These are phyloP conservation scores for Pochonia chlamydosporia DNA, from an alignment of 2,329 filamentous ascomycete species.

Conservation along the genomic window DNA sequence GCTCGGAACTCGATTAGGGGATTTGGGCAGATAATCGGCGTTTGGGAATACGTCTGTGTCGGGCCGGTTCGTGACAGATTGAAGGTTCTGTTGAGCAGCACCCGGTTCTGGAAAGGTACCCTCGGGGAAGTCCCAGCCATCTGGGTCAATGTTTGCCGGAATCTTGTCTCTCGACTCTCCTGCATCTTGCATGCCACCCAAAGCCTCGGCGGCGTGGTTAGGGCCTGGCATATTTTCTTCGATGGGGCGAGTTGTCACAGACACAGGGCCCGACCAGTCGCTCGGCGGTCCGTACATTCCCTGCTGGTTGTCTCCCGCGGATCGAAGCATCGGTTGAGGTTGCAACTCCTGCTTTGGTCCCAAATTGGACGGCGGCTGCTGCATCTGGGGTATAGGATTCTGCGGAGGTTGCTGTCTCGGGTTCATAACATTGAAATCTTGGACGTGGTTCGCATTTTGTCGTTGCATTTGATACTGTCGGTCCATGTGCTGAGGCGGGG, in stretches of 20 bases:
- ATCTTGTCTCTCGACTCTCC: conserved; percentile 43
- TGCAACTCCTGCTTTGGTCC: conserved; percentile 33
- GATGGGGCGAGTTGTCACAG: conserved; percentile 26
- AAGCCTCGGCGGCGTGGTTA: conserved; percentile 34
- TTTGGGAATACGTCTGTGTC: conserved; percentile 86
- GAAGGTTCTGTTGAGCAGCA: conserved; percentile 36
- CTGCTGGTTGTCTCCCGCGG: conserved; percentile 43
- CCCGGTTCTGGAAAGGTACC: conserved; percentile 55
- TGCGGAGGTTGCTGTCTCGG: conserved; percentile 47
- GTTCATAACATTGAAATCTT: conserved; percentile 45
- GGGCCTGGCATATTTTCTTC: conserved; percentile 27
- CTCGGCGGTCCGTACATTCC: conserved; percentile 30
- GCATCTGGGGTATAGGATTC: conserved; percentile 54
- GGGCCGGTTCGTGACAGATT: conserved; percentile 55
- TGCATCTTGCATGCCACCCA: conserved; percentile 31
- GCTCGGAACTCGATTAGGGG: conserved; percentile 62
- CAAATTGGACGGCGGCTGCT: conserved; percentile 30
- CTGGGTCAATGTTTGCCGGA: conserved; percentile 45
- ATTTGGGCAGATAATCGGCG: conserved; percentile 75
- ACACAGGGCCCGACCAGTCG: conserved; percentile 28
- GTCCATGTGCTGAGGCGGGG: conserved; percentile 34
- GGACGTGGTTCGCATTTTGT: conserved; percentile 50
- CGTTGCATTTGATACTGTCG: conserved; percentile 33
- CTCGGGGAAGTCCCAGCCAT: conserved; percentile 94
- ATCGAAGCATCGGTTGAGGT: conserved; percentile 46